A percentile compares a stretch with the other conserved stretches of the same genome.
These are phyloP conservation scores for Salix suchowensis DNA, from an alignment of 345 rosid species.

Conservation along the genomic window DNA sequence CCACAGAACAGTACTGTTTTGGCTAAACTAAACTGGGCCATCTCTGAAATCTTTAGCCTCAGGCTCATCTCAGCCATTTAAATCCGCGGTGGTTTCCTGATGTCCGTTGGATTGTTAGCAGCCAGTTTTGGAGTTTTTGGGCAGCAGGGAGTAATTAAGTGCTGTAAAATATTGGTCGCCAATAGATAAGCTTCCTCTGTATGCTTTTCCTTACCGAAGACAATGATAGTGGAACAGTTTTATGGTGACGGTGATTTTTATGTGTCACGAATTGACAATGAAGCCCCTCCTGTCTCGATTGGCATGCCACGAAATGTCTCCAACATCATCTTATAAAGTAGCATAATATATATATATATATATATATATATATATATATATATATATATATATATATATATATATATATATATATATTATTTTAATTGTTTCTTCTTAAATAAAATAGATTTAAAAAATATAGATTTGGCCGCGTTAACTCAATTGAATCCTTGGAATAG, in stretches of 20 bases:
- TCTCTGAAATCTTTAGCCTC: not conserved
- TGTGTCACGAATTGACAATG: not conserved
- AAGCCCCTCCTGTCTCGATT: not conserved
- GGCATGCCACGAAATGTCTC: not conserved
- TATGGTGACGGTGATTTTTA: not conserved
- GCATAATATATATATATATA: too few relatives aligned
- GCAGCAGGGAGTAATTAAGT: too few relatives aligned
- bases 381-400: too few relatives aligned
- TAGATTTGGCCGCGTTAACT: too few relatives aligned
- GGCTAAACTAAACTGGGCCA: not conserved
- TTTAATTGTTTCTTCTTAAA: too few relatives aligned
- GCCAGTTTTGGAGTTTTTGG: not conserved
- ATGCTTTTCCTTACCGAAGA: not conserved
- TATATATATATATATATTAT: too few relatives aligned
- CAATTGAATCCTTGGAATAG: too few relatives aligned
- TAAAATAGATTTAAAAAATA: too few relatives aligned
- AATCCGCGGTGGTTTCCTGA: not conserved
- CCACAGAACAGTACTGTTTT: conserved; percentile 5
- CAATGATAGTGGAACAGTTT: not conserved
- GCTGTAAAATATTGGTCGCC: not conserved
- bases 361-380: too few relatives aligned
- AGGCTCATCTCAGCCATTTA: conserved; percentile 8
- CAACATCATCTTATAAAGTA: too few relatives aligned
- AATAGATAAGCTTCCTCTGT: not conserved
- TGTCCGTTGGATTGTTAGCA: not conserved